Base-by-base conservation (phyloP, 2,329 filamentous ascomycete genomes). In the Macrophomina phaseolina region DNA sequence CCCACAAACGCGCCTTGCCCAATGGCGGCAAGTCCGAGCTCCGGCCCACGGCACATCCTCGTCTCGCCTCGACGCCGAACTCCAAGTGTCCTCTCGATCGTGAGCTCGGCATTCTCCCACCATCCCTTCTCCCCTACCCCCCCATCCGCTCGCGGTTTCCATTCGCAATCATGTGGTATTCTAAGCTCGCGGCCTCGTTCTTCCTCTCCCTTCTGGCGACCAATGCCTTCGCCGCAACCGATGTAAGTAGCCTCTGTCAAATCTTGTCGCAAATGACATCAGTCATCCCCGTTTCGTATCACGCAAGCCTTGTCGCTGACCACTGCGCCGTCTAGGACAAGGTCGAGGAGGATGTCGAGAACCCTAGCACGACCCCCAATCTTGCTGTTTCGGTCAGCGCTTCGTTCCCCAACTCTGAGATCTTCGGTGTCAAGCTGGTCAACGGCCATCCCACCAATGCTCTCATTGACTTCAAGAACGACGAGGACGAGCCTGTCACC, bases 351-450 rank as follows among this genome's bases (percentile, higher is more conserved):
- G 73, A 76, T 60, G 67, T 91, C 74, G 87, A 88, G 70, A 89
- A 91, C 73, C 78, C 87, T 89, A 81, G 83, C 40, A 52, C 48
- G 16, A 90, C 76, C 78, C 89, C 83, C 71, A 85, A 81, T 68
- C 77, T 88, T 68, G 82, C 83, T 67, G 84, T 90, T 71, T 80
- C 81, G 64, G 82, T 87, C 69, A 81, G 83, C 62, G 82, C 87
- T 67, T 83, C 84, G 40, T 90, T 90, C 80, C 88, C 88, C 36
- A 80, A 87, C 70, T 83, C 86, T 67, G 92, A 96, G 83, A 90
- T 97, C 80, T 95, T 97, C 73, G 95, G 94, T 74, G 89, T 98
- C 73, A 97, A 97, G 87, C 89, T 98, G 72, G 87, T 98, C 84
- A 99, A 99, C 78, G 93, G 93, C 75, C 90, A 90, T 71, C 88